Evolutionary conservation across 306 rosid species (phyloP).

Genomic region (Elaeagnus macrophylla): DNA sequence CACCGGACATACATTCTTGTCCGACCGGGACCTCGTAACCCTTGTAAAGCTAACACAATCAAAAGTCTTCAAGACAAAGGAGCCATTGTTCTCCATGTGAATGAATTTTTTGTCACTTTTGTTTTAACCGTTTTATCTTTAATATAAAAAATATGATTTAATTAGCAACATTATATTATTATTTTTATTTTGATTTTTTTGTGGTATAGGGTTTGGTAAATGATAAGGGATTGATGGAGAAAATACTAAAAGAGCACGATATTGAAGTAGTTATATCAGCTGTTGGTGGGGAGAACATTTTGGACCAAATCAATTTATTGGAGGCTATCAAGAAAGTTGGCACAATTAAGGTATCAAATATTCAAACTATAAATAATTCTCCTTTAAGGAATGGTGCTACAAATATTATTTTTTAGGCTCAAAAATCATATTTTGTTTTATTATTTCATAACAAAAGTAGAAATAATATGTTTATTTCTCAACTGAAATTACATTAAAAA

Average conservation of each 20-base stretch:
- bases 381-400: too few relatives aligned
- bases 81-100: conserved; percentile 40
- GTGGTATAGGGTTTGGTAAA: conserved; percentile 36
- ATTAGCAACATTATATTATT: background rate
- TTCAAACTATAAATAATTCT: too few relatives aligned
- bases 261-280: conserved; percentile 48
- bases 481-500: too few relatives aligned
- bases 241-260: conserved; percentile 36
- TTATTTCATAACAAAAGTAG: too few relatives aligned
- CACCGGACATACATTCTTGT: conserved; percentile 35
- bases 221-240: conserved; percentile 40
- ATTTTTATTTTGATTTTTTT: background rate
- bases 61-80: conserved; percentile 47
- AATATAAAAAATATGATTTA: too few relatives aligned
- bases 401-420: too few relatives aligned
- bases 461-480: too few relatives aligned
- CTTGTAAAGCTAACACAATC: conserved; percentile 24
- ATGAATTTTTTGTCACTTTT: background rate
- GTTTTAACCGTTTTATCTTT: too few relatives aligned
- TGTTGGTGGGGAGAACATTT: conserved; percentile 30
- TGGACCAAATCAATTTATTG: conserved; percentile 42
- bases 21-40: conserved; percentile 23
- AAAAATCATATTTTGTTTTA: too few relatives aligned
- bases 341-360: conserved; percentile 37
- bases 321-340: conserved; percentile 44